Conservation (phyloP, 441 rosid species). For the Hypseocharis bilobata region DNA sequence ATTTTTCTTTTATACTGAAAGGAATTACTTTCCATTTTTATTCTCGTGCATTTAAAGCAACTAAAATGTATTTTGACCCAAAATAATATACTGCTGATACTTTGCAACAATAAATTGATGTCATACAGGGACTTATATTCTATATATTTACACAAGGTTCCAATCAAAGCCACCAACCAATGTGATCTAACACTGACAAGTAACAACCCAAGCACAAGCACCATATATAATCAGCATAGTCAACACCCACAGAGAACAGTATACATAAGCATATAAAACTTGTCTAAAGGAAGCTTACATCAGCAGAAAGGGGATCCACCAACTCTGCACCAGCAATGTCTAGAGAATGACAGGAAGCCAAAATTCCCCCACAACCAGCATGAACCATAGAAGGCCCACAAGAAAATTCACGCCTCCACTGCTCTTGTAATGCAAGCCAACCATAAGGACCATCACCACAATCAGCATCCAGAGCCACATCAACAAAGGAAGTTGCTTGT, state of each 20-base stretch:
- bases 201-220: no score
- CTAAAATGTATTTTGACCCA: not conserved
- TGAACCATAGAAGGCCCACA: conserved; percentile 97
- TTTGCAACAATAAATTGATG: not conserved
- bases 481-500: conserved; percentile 97
- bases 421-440: conserved; percentile 98
- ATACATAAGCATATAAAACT: not conserved
- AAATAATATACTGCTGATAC: not conserved
- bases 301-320: conserved; percentile 94
- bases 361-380: conserved; percentile 97
- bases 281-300: conserved; percentile 47
- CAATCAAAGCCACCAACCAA: conserved; percentile 4
- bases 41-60: not conserved
- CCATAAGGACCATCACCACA: conserved; percentile 93
- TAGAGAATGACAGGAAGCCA: conserved; percentile 92
- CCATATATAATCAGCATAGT: not conserved
- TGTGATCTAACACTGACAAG: not conserved
- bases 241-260: not conserved
- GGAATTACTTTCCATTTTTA: no score
- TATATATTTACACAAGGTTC: not conserved
- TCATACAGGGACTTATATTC: not conserved
- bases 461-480: conserved; percentile 84
- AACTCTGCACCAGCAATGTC: conserved; percentile 92
- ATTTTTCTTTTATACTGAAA: no score
- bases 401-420: conserved; percentile 87